phyloP scores from a whole-genome alignment of 1,284 basidiomycete species.

The Peniophora sp. region DNA sequence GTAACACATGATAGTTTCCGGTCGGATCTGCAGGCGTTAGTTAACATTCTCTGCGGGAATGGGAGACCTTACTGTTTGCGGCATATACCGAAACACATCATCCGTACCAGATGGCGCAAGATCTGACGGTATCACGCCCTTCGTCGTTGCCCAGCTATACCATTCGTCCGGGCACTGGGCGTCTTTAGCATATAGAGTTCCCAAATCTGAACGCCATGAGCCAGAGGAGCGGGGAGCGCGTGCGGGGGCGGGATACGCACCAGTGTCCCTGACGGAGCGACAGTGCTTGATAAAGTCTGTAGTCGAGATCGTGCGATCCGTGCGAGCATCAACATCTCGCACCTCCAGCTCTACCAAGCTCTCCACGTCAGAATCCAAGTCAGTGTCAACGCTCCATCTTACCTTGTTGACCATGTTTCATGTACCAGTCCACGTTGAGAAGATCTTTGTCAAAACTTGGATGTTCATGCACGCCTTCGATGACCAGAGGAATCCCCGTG shows the following conservation, averaged over 20 bases:
- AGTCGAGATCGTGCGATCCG: conserved; percentile 19
- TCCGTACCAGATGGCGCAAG: conserved; percentile 40
- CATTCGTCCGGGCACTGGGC: conserved; percentile 55
- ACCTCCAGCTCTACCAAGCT: conserved; percentile 17
- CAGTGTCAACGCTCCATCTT: conserved; percentile 5
- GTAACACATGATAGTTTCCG: conserved; percentile 77
- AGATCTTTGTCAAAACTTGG: conserved; percentile 41
- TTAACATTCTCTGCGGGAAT: background rate
- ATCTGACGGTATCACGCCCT: conserved; percentile 36
- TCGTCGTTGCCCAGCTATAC: conserved; percentile 46
- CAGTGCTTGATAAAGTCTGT: conserved; percentile 13
- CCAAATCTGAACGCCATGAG: conserved; percentile 32
- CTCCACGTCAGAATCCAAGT: too few relatives aligned
- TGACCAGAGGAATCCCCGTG: conserved; percentile 49
- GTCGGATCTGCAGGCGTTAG: conserved; percentile 30
- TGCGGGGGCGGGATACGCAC: background rate
- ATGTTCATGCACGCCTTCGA: conserved; percentile 48
- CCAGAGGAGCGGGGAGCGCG: background rate
- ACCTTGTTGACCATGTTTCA: conserved; percentile 26
- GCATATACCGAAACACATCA: conserved; percentile 51
- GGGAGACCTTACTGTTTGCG: conserved; percentile 28
- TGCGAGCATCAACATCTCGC: conserved; percentile 20
- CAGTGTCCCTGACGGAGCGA: background rate
- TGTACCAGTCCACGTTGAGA: conserved; percentile 44
- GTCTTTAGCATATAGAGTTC: conserved; percentile 69